A percentile compares a stretch with the other conserved stretches of the same genome.
Evolutionary conservation across 1,139 yeast genomes (phyloP).

Genomic region (Scheffersomyces quercinus): DNA sequence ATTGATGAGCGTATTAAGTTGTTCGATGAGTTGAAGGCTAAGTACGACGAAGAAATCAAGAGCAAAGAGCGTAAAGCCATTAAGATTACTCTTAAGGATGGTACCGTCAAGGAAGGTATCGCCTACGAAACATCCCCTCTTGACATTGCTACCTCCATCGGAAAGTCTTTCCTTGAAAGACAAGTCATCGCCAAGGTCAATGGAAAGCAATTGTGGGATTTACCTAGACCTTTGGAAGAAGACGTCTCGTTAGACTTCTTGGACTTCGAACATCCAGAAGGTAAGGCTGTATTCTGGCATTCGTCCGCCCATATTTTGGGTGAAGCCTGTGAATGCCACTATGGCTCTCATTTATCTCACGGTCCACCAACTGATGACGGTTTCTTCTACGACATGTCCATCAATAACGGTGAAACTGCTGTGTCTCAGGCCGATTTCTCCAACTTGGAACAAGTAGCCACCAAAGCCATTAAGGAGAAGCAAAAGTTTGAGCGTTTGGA

Average conservation of each 20-base stretch:
- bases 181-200: constrained; percentile 89
- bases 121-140: constrained; percentile 91
- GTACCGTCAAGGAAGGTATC: constrained; percentile 72
- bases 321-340: constrained; percentile 95
- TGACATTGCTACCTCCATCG: constrained; percentile 80
- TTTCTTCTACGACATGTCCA: constrained; percentile 95
- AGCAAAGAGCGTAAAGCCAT: constrained; percentile 59
- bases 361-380: constrained; percentile 99
- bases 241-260: constrained; percentile 69
- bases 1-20: constrained; percentile 75
- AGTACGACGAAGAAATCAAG: constrained; percentile 73
- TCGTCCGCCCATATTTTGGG: constrained; percentile 98
- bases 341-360: constrained; percentile 81
- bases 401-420: constrained; percentile 70
- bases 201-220: constrained; percentile 85
- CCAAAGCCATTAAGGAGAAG: constrained; percentile 91
- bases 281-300: constrained; percentile 97
- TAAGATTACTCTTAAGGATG: constrained; percentile 83
- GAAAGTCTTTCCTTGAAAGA: constrained; percentile 80
- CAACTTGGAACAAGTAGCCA: constrained; percentile 82
- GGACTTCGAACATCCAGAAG: constrained; percentile 75
- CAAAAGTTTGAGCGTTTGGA: constrained; percentile 95
- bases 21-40: constrained; percentile 78
- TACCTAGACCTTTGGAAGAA: constrained; percentile 88
- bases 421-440: constrained; percentile 84